A percentile compares a stretch with the other conserved stretches of the same genome.
Conservation (phyloP, 2,329 filamentous ascomycete species). For the Cadophora malorum region DNA sequence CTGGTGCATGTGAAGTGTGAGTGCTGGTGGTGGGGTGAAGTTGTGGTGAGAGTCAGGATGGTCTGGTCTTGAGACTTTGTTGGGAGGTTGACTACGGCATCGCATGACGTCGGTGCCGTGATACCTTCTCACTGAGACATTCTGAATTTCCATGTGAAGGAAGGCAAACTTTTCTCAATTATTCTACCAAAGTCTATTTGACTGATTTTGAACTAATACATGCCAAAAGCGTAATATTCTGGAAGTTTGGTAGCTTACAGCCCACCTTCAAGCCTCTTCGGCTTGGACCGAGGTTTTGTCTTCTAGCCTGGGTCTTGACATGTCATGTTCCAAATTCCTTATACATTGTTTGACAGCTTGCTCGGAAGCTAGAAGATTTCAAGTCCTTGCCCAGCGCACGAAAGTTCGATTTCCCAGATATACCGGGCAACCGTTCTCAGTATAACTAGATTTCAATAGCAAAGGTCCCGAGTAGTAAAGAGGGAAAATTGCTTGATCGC, state of each 20-base stretch:
- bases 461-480: background rate
- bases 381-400: too few species aligned
- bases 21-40: constrained; percentile 19
- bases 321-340: background rate
- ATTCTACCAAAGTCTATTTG: background rate
- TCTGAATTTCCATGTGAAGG: background rate
- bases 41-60: constrained; percentile 7
- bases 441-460: too few species aligned
- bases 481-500: constrained; percentile 41
- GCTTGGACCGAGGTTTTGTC: constrained; percentile 2
- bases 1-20: constrained; percentile 1
- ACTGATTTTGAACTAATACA: background rate
- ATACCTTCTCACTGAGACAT: constrained; percentile 6
- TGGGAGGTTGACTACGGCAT: constrained; percentile 22
- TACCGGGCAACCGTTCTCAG: too few species aligned
- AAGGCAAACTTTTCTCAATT: background rate
- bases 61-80: constrained; percentile 20
- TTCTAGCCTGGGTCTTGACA: background rate
- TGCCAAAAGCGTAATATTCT: background rate
- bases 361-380: too few species aligned
- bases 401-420: too few species aligned
- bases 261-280: background rate
- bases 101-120: constrained; percentile 31
- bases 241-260: background rate
- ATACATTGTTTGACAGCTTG: too few species aligned